Evolutionary conservation across 129 eudicot genomes (phyloP).

Genomic region (Flaveria ramosissima): DNA sequence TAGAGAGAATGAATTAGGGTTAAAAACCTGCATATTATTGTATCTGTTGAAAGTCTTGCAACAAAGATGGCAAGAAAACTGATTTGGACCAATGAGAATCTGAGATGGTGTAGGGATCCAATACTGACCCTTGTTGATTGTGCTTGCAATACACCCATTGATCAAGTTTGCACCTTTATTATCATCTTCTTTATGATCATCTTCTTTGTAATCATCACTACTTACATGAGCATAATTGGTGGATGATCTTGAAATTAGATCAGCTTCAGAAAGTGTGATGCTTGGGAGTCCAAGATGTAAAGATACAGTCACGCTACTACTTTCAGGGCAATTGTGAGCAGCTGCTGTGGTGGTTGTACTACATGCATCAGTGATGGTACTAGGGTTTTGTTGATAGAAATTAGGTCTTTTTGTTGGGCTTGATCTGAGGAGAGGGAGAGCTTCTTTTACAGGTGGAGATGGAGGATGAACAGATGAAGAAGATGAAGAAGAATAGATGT

Average conservation of each 20-base stretch:
- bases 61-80: conserved; percentile 69
- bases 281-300: conserved; percentile 58
- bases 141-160: conserved; percentile 38
- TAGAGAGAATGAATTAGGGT: not conserved
- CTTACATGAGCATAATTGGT: not conserved
- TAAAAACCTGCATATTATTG: conserved; percentile 60
- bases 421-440: conserved; percentile 59
- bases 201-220: not conserved
- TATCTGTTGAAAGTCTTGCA: conserved; percentile 67
- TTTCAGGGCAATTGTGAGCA: conserved; percentile 8
- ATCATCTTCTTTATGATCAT: conserved; percentile 22
- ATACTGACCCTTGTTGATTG: conserved; percentile 45
- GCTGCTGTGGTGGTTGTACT: conserved; percentile 5
- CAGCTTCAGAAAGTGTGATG: conserved; percentile 38
- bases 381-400: conserved; percentile 16
- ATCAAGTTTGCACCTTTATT: conserved; percentile 23
- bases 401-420: conserved; percentile 22
- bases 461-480: conserved; percentile 22
- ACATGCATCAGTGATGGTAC: conserved; percentile 13
- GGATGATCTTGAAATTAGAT: conserved; percentile 17
- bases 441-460: conserved; percentile 44
- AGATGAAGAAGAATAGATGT: conserved; percentile 4
- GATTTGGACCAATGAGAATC: conserved; percentile 65
- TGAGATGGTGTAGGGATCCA: conserved; percentile 75
- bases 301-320: conserved; percentile 41